Evolutionary conservation across 257 asterid species (phyloP).

Genomic region (Scutellaria galericulata): DNA sequence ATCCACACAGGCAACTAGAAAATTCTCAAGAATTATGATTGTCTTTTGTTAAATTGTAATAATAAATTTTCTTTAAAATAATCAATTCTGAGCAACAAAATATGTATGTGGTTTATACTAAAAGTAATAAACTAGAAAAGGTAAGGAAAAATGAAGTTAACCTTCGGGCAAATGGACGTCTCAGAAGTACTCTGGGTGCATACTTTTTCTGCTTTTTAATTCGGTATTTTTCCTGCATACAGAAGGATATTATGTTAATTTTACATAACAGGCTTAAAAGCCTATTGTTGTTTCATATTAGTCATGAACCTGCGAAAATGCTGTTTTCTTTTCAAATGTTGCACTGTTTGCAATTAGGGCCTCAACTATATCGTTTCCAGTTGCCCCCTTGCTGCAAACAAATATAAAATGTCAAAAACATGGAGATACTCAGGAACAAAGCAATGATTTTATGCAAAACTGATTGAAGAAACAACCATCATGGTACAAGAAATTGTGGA

Average conservation of each 20-base stretch:
- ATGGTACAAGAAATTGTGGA: not conserved
- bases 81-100: not conserved
- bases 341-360: slow-evolving; percentile 94
- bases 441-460: not conserved
- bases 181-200: slow-evolving; percentile 85
- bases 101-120: slow-evolving; percentile 15
- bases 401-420: slow-evolving; percentile 22
- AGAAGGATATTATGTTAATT: slow-evolving; percentile 33
- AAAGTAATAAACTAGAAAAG: slow-evolving; percentile 15
- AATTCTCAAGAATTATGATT: not conserved
- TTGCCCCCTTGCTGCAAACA: slow-evolving; percentile 72
- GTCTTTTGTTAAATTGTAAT: not conserved
- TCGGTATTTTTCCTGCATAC: slow-evolving; percentile 83
- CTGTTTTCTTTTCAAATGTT: slow-evolving; percentile 92
- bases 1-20: not conserved
- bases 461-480: slow-evolving; percentile 21
- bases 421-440: not conserved
- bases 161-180: slow-evolving; percentile 96
- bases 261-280: slow-evolving; percentile 11
- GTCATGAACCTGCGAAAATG: slow-evolving; percentile 77
- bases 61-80: not conserved
- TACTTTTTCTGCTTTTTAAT: slow-evolving; percentile 97
- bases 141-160: slow-evolving; percentile 33
- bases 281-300: not conserved
- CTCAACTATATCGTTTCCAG: slow-evolving; percentile 83